These are phyloP conservation scores for Starmerella potacharoeniae DNA, from an alignment of 805 yeast genomes.

Conservation along the genomic window DNA sequence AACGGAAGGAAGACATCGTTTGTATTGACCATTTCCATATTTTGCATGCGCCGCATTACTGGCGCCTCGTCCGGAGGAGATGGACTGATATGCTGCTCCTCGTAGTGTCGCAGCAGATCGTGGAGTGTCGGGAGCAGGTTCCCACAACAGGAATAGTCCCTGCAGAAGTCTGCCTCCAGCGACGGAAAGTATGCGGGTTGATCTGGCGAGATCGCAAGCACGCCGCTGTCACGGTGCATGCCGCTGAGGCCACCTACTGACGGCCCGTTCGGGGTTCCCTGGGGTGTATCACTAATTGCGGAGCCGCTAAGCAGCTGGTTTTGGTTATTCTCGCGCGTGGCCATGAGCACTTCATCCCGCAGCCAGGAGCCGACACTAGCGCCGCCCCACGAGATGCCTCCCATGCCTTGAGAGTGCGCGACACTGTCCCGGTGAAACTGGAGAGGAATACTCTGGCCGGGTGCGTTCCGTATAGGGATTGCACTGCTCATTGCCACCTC, in stretches of 20 bases:
- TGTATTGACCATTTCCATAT: constrained; percentile 81
- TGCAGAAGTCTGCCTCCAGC: constrained; percentile 90
- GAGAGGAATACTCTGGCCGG: constrained; percentile 15
- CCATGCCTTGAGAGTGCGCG: constrained; percentile 96
- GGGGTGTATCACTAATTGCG: constrained; percentile 6
- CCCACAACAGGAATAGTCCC: constrained; percentile 95
- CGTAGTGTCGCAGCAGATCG: constrained; percentile 87
- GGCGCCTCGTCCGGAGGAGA: constrained; percentile 37
- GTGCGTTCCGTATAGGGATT: constrained; percentile 17
- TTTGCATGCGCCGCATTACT: constrained; percentile 33
- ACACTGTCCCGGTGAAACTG: constrained; percentile 75
- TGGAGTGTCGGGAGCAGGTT: constrained; percentile 83
- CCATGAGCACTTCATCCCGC: constrained; percentile 55
- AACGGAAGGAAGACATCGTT: constrained; percentile 70
- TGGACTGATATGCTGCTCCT: constrained; percentile 78
- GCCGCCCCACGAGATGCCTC: constrained; percentile 96
- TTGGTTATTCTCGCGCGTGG: constrained; percentile 19
- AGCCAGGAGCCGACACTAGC: constrained; percentile 92
- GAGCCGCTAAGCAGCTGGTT: constrained; percentile 7
- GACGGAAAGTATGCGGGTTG: constrained; percentile 76
- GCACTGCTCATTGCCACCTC: constrained; percentile 19
- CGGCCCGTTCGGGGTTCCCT: background rate
- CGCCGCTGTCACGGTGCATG: background rate
- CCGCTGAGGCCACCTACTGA: background rate
- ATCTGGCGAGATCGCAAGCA: constrained; percentile 24